A percentile compares a stretch with the other conserved stretches of the same genome.
These are phyloP conservation scores for Fraxinus latifolia DNA, from an alignment of 305 asterid genomes.

Conservation along the genomic window DNA sequence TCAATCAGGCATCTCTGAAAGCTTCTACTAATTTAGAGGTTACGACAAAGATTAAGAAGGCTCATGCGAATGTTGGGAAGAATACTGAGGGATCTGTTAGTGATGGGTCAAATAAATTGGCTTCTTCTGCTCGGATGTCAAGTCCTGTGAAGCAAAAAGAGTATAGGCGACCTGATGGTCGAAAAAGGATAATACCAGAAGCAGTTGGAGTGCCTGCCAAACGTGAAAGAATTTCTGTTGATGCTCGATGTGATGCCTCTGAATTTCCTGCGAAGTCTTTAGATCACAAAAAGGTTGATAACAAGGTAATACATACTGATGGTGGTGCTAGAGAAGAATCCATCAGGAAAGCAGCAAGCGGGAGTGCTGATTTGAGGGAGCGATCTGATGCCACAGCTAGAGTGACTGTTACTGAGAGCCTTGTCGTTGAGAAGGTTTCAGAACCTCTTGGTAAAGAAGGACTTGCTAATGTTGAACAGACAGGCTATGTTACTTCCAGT, in stretches of 20 bases:
- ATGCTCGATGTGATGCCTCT: slow-evolving; percentile 41
- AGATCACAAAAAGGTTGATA: slow-evolving; percentile 40
- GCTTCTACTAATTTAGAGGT: slow-evolving; percentile 39
- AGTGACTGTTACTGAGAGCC: slow-evolving; percentile 72
- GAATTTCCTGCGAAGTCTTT: slow-evolving; percentile 47
- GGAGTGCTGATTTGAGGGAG: slow-evolving; percentile 50
- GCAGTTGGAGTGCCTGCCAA: slow-evolving; percentile 78
- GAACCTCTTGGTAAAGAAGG: slow-evolving; percentile 54
- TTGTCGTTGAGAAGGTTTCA: slow-evolving; percentile 80
- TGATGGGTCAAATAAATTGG: slow-evolving; percentile 53
- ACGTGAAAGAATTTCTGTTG: slow-evolving; percentile 44
- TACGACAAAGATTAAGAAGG: slow-evolving; percentile 37
- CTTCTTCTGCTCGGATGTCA: slow-evolving; percentile 45
- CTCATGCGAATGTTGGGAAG: slow-evolving; percentile 48
- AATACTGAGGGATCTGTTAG: slow-evolving; percentile 39
- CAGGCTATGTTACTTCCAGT: slow-evolving; percentile 45
- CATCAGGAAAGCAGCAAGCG: slow-evolving; percentile 42
- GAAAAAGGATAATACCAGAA: slow-evolving; percentile 97
- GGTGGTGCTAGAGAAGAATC: slow-evolving; percentile 47
- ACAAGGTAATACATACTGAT: slow-evolving; percentile 36
- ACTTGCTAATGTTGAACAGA: slow-evolving; percentile 53
- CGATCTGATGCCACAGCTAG: slow-evolving; percentile 72
- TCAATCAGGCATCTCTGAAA: slow-evolving; percentile 43
- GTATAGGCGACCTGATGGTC: slow-evolving; percentile 91
- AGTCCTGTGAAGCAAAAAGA: slow-evolving; percentile 94